These are phyloP conservation scores for Spironucleus salmonicida DNA, from an alignment of 208 protist genomes.

Conservation along the genomic window DNA sequence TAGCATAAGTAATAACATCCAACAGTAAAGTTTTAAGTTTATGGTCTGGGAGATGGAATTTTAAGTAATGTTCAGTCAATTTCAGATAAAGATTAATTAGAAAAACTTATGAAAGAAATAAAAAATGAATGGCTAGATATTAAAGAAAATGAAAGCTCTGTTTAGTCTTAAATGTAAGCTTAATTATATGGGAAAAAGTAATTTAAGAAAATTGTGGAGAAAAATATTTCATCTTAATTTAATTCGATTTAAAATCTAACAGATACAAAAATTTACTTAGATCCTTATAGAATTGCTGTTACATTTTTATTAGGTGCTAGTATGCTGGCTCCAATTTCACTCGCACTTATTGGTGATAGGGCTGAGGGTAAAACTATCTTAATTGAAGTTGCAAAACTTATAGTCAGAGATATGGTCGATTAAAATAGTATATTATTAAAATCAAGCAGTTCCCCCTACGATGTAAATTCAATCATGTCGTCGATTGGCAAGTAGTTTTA, in stretches of 20 bases:
- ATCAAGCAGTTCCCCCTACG: neutral
- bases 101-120: too few species aligned
- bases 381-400: neutral
- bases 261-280: neutral
- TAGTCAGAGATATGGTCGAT: conserved; percentile 14
- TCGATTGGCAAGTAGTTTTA: neutral
- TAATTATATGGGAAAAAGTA: too few species aligned
- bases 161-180: too few species aligned
- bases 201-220: too few species aligned
- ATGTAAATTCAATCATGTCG: neutral
- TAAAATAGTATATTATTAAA: neutral
- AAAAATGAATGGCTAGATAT: too few species aligned
- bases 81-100: too few species aligned
- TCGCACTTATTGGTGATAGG: neutral
- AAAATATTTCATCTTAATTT: too few species aligned
- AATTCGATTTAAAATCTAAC: neutral
- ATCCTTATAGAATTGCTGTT: neutral
- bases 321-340: conserved; percentile 14
- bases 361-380: neutral
- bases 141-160: too few species aligned
- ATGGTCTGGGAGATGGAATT: too few species aligned
- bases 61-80: too few species aligned
- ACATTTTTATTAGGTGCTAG: neutral
- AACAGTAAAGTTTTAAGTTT: too few species aligned
- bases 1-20: too few species aligned